A percentile compares a stretch with the other conserved stretches of the same genome.
phyloP scores from a whole-genome alignment of 1,139 yeast species.

The Kurtzmaniella quercitrusa region DNA sequence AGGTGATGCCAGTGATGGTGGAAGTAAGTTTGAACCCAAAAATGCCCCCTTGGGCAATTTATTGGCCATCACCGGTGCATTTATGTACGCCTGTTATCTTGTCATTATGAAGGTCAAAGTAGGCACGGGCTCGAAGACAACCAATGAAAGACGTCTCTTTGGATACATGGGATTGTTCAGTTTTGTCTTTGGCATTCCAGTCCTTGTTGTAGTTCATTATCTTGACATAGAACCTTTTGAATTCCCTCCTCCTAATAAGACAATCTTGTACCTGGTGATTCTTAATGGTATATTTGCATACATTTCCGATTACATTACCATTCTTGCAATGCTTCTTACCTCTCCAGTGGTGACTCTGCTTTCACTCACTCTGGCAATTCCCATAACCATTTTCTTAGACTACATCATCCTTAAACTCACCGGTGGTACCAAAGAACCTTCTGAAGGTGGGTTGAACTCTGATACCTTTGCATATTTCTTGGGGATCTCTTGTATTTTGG shows the following conservation, averaged over 20 bases:
- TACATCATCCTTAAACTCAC: constrained; percentile 26
- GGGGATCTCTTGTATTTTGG: constrained; percentile 44
- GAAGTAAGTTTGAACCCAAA: constrained; percentile 27
- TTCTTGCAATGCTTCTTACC: constrained; percentile 48
- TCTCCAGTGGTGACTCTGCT: constrained; percentile 52
- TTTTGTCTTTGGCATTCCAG: constrained; percentile 33
- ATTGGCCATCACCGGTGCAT: constrained; percentile 44
- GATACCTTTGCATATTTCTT: constrained; percentile 27
- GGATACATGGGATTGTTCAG: constrained; percentile 45
- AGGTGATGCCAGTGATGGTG: constrained; percentile 10
- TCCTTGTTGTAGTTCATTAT: constrained; percentile 28
- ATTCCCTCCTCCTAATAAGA: constrained; percentile 36
- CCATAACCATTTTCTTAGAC: constrained; percentile 48
- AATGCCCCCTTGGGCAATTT: constrained; percentile 43
- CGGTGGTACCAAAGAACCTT: constrained; percentile 18
- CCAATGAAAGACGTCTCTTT: constrained; percentile 46
- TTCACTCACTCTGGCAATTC: constrained; percentile 50
- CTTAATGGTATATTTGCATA: constrained; percentile 44
- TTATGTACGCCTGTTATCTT: constrained; percentile 44
- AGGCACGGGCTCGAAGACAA: constrained; percentile 39
- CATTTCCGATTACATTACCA: constrained; percentile 46
- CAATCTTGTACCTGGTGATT: constrained; percentile 30
- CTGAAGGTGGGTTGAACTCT: constrained; percentile 11
- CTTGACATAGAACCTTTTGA: constrained; percentile 37
- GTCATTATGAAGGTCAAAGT: constrained; percentile 39